Base-by-base conservation (phyloP, 768 basidiomycete genomes). In the Leccinum arenicola region DNA sequence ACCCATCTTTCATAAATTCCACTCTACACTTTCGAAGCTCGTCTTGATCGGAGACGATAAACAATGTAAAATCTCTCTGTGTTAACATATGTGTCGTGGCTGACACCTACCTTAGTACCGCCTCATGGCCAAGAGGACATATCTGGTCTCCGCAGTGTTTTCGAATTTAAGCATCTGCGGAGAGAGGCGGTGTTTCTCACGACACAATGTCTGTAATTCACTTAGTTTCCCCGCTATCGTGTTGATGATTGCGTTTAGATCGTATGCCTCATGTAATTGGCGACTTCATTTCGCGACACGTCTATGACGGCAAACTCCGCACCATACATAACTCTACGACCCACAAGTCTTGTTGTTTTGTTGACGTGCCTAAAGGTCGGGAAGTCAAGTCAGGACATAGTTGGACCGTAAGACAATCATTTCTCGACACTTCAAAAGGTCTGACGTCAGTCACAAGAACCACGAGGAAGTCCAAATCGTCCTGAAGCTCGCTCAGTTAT, bases 231-330 rank as follows among this genome's bases (percentile, higher is more conserved):
- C 45, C 12, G 0, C 11, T 15, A 7, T 25, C 31, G 53, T 36
- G 36, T 14, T 17, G 14, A 60, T 40, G 35, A 31, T 31, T 31
- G 9, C 29, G 10, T 53, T 25, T 58, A 93, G 92, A 93, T 64
- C 86, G 92, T 4, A 91, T 93, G 89, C 91, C 91, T 40, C 82
- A 83, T 61, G 79, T 87, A 59, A 84, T 92, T 72, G 88, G 90
- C 43, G 65, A 71, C 4, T 84, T 91, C 49, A 88, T 93, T 25
- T 93, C 91, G 7, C 65, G 74, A 50, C 73, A 76, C 10, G 78
- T 93, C 15, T 93, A 93, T 76, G 69, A 80, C 25, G 68, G 73
- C 5, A 73, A 82, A 64, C 84, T 93, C 33, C 68, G 70, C 9
- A 91, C 91, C 6, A 64, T 71, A 2, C 88, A 90, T 68, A 68